Conservation (phyloP, 2,329 filamentous ascomycete genomes). For the Falciphora oryzae region DNA sequence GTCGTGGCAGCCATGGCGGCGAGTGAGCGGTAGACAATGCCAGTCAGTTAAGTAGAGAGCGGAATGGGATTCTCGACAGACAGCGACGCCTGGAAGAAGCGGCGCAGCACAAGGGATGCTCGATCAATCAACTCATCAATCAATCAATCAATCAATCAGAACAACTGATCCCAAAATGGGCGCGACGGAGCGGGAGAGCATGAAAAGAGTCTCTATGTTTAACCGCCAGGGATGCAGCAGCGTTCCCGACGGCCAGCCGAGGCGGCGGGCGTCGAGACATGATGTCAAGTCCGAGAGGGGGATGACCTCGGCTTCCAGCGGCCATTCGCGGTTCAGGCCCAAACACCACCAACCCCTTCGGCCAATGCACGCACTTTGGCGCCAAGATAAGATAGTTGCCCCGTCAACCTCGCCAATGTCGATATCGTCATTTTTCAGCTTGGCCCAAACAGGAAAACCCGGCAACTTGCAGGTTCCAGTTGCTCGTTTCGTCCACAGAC, state of each 20-base stretch:
- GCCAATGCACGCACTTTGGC: constrained; percentile 3
- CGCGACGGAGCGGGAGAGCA: too few relatives aligned
- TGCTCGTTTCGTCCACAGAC: neutral
- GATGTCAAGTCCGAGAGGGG: neutral
- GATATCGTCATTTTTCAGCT: constrained; percentile 1
- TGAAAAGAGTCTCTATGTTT: neutral
- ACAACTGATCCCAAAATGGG: too few relatives aligned
- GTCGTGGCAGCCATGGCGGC: neutral
- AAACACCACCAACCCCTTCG: neutral
- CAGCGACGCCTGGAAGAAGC: neutral
- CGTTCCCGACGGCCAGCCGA: neutral
- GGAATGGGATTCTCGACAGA: neutral
- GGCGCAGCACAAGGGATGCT: neutral
- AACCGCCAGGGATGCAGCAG: neutral
- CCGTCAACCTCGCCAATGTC: constrained; percentile 34
- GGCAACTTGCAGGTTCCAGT: neutral
- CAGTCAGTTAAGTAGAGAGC: neutral
- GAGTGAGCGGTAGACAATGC: neutral
- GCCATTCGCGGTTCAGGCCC: constrained; percentile 8
- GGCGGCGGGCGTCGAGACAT: neutral
- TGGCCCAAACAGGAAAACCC: constrained; percentile 11
- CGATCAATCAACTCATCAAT: neutral
- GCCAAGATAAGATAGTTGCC: constrained; percentile 34
- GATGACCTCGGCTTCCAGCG: constrained; percentile 8
- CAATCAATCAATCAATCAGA: neutral